Evolutionary conservation across 148 eudicot genomes (phyloP), one percentile per base, ranked within the genome.

Genomic region (Camellia granthamiana): DNA sequence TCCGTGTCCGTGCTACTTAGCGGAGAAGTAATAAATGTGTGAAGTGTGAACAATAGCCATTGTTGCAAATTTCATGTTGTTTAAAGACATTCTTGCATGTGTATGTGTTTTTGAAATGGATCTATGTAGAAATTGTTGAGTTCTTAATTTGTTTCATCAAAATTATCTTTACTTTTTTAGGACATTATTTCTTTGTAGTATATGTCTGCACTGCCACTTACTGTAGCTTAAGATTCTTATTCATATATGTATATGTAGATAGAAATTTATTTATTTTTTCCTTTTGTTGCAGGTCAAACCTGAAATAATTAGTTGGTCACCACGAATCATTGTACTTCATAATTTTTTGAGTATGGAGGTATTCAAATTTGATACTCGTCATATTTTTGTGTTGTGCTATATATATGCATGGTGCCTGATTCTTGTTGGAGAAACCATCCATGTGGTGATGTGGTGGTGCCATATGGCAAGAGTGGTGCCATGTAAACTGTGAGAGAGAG

Each of bases 281-380:
- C 56, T 74, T 82, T 13, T 47, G 64, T 73, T 88, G 86, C 83
- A 94, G 97, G 90, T 94, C 73, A 91, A 91, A 86, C 98, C 98
- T 84, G 97, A 92, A 85, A 84, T 94, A 81, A 78, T 94, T 63
- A 90, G 91, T 79, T 94, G 98, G 98, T 84, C 92, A 70, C 98
- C 97, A 42, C 83, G 98, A 61, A 92, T 94, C 77, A 88, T 92
- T 74, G 83, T 94, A 52, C 88, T 91, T 42, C 97, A 92, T 84
- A 91, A 92, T 64, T 94, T 94, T 85, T 89, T 94, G 83, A 92
- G 97, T 74, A 60, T 21, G 23, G 93, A 94, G 97, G 98, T 94
- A 84, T 70, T 79, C 16, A 30, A 56, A 76, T 38, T 11, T 54
- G 41, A 5, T 58, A 15, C 69, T 80, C 2, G 15, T 65, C 42